phyloP scores from a whole-genome alignment of 176 grass and related monocot genomes.

The maize (Zea mays) region DNA sequence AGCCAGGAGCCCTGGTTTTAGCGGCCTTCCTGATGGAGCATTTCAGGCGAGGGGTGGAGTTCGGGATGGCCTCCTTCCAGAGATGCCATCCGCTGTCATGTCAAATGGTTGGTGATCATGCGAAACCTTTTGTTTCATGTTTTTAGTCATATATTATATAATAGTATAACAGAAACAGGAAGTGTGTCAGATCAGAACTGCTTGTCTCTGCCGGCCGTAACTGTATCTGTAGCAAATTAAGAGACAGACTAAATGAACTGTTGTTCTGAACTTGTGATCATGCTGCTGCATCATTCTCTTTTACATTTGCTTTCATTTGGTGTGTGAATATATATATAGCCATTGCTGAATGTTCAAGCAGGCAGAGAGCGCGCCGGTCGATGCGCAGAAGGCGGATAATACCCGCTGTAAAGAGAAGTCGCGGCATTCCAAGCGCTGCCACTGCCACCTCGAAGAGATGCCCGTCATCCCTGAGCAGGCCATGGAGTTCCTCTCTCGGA shows the following conservation, averaged over 20 bases:
- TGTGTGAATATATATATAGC: neutral
- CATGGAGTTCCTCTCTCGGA: slow-evolving; percentile 89
- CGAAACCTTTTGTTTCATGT: neutral
- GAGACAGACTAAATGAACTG: neutral
- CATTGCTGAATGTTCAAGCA: slow-evolving; percentile 43
- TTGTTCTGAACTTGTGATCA: neutral
- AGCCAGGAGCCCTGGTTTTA: neutral
- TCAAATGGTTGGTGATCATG: slow-evolving; percentile 59
- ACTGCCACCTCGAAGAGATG: slow-evolving; percentile 44
- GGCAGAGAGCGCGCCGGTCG: slow-evolving; percentile 48
- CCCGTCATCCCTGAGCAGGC: slow-evolving; percentile 60
- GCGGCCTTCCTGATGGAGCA: slow-evolving; percentile 49
- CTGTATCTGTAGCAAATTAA: slow-evolving; percentile 12
- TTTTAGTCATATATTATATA: neutral
- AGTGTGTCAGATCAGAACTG: neutral
- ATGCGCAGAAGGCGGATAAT: slow-evolving; percentile 31
- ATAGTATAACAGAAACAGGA: neutral
- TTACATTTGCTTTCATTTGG: neutral
- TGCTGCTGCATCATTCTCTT: neutral
- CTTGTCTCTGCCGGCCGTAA: slow-evolving; percentile 4
- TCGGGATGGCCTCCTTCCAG: slow-evolving; percentile 57
- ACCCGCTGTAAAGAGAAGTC: slow-evolving; percentile 48
- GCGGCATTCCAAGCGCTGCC: slow-evolving; percentile 40
- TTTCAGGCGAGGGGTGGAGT: slow-evolving; percentile 59
- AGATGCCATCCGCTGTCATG: slow-evolving; percentile 57